Percentiles rank a stretch among this genome's conserved stretches.
Evolutionary conservation across 805 yeast species (phyloP).

Genomic region (Saccharomycopsis fodiens): DNA sequence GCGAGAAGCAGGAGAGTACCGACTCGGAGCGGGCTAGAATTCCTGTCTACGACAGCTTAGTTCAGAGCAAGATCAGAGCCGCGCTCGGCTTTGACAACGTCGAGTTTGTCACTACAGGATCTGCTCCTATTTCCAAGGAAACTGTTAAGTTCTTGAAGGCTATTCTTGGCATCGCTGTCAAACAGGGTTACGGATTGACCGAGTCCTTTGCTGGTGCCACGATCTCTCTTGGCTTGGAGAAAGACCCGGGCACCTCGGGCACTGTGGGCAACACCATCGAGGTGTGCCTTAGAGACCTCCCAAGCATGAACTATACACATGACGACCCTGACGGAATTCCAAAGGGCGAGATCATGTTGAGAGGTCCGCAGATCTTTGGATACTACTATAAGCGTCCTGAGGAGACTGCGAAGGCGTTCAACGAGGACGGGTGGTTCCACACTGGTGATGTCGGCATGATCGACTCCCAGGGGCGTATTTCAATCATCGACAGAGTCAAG

Average conservation of each 20-base stretch:
- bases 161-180: slow-evolving; percentile 37
- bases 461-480: slow-evolving; percentile 36
- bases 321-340: slow-evolving; percentile 24
- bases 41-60: slow-evolving; percentile 26
- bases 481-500: slow-evolving; percentile 49
- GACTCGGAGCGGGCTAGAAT: slow-evolving; percentile 19
- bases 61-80: slow-evolving; percentile 29
- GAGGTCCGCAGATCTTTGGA: slow-evolving; percentile 48
- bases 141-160: slow-evolving; percentile 49
- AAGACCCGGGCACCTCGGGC: slow-evolving; percentile 33
- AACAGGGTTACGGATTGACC: slow-evolving; percentile 49
- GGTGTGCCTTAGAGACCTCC: slow-evolving; percentile 39
- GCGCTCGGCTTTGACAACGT: slow-evolving; percentile 34
- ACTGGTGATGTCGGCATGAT: slow-evolving; percentile 53
- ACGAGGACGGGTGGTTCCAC: slow-evolving; percentile 44
- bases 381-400: slow-evolving; percentile 42
- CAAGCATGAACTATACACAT: slow-evolving; percentile 34
- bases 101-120: slow-evolving; percentile 33
- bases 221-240: slow-evolving; percentile 31
- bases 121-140: slow-evolving; percentile 54
- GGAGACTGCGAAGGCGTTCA: slow-evolving; percentile 39
- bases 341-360: slow-evolving; percentile 43
- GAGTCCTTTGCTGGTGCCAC: slow-evolving; percentile 44
- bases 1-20: slow-evolving; percentile 14
- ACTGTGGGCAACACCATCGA: slow-evolving; percentile 38